These are phyloP conservation scores for Penicillium sp. DNA, from an alignment of 2,329 filamentous ascomycete genomes.

Conservation along the genomic window DNA sequence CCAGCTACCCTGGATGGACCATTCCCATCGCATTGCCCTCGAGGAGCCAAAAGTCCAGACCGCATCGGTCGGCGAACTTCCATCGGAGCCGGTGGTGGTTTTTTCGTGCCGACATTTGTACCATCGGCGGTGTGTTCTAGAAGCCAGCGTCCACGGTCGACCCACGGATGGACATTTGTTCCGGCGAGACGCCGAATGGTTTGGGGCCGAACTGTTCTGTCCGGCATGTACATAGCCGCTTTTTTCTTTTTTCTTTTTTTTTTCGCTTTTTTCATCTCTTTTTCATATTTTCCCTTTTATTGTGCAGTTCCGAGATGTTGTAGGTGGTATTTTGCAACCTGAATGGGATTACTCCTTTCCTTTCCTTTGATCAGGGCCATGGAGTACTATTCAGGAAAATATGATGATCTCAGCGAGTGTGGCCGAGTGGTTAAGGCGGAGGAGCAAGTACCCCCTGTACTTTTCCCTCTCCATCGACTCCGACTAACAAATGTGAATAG, in stretches of 20 bases:
- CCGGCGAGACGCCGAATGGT: constrained; percentile 23
- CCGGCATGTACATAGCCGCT: constrained; percentile 36
- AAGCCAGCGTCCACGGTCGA: constrained; percentile 15
- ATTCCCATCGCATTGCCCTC: constrained; percentile 8
- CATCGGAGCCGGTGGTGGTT: constrained; percentile 37
- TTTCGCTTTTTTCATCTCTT: constrained; percentile 1
- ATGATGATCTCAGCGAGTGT: not conserved
- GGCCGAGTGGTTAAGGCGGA: not conserved
- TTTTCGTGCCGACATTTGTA: constrained; percentile 50
- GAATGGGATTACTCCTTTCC: constrained; percentile 2
- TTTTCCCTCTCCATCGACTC: not conserved
- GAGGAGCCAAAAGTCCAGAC: constrained; percentile 1
- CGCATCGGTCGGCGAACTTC: not conserved
- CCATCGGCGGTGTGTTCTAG: constrained; percentile 44
- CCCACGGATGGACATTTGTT: constrained; percentile 14
- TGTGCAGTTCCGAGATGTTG: not conserved
- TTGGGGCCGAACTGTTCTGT: constrained; percentile 31
- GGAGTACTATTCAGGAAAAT: too few relatives aligned
- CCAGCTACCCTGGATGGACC: constrained; percentile 10
- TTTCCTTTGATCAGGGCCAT: not conserved
- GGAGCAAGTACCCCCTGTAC: not conserved
- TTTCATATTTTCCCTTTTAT: not conserved
- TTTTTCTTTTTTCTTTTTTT: not conserved
- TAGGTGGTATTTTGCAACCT: not conserved
- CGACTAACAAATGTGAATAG: not conserved